phyloP scores from a whole-genome alignment of 2,329 filamentous ascomycete species.

The Magnaporthales sp. region DNA sequence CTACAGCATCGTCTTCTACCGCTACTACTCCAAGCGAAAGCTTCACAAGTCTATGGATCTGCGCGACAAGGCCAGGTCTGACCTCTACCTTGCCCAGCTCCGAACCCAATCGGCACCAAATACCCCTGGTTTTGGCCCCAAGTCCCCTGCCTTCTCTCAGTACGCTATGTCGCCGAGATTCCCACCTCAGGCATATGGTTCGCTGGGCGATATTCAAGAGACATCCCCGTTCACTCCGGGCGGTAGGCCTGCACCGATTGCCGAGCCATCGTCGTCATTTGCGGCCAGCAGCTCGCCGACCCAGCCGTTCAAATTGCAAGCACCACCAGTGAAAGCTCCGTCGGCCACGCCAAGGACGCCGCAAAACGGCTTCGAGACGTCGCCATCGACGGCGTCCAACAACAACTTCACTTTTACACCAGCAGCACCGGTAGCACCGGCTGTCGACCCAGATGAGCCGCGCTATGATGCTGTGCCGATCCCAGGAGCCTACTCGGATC shows the following conservation, averaged over 20 bases:
- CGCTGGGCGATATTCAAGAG: slow-evolving; percentile 26
- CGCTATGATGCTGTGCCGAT: slow-evolving; percentile 83
- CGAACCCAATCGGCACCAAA: slow-evolving; percentile 85
- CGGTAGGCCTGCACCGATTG: slow-evolving; percentile 36
- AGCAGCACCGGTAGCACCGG: slow-evolving; percentile 54
- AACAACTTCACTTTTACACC: slow-evolving; percentile 16
- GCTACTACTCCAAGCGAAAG: slow-evolving; percentile 92
- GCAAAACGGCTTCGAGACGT: slow-evolving; percentile 27
- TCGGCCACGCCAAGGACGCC: slow-evolving; percentile 60
- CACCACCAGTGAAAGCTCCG: slow-evolving; percentile 72
- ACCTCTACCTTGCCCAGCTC: slow-evolving; percentile 85
- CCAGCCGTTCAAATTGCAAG: slow-evolving; percentile 65
- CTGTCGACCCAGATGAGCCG: slow-evolving; percentile 65
- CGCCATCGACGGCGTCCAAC: slow-evolving; percentile 21
- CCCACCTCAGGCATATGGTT: slow-evolving; percentile 46
- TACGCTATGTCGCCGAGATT: slow-evolving; percentile 53
- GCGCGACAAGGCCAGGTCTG: slow-evolving; percentile 86
- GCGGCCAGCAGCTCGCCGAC: slow-evolving; percentile 36
- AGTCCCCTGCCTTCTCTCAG: slow-evolving; percentile 46
- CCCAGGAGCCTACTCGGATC: slow-evolving; percentile 68
- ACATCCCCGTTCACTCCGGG: slow-evolving; percentile 43
- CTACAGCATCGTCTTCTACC: slow-evolving; percentile 93
- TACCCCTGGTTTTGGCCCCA: slow-evolving; percentile 78
- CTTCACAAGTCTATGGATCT: slow-evolving; percentile 95
- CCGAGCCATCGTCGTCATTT: slow-evolving; percentile 55